Evolutionary conservation across 371 early-diverging fungal genomes (phyloP), one percentile per base, ranked within the genome.

Genomic region (Mortierella polycephala): DNA sequence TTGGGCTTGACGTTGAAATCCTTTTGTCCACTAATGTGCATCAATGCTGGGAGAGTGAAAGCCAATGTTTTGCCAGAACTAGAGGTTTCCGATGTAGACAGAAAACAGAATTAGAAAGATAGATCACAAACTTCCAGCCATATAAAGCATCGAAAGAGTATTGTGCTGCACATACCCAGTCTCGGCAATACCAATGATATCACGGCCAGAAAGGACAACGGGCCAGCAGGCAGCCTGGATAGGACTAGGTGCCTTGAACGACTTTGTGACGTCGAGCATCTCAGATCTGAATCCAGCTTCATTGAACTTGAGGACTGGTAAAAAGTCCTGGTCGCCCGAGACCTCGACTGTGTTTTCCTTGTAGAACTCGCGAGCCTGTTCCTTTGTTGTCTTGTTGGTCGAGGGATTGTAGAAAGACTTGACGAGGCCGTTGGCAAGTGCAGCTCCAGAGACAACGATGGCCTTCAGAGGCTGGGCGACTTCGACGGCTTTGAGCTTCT

Each of bases 171-270:
- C 63, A 50, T 90, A 91, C 79, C 95, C 96, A 64, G 95, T 96
- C 64, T 93, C 93, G 18, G 95, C 95, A 73, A 94, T 91, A 81
- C 92, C 92, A 14, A 95, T 81, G 53, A 96, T 77, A 81, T 94
- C 91, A 60, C 91, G 87, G 39, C 91, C 92, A 54, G 89, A 85
- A 39, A 93, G 82, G 39, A 91, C 83, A 57, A 90, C 83, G 41
- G 94, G 93, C 93, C 94, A 93, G 80, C 96, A 98, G 57, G 96
- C 94, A 10, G 96, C 93, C 86, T 99, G 99, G 67, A 99, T 99
- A 6, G 98, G 93, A 6, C 99, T 99, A 5, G 99, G 99, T 18
- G 86, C 85, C 21, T 88, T 82, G 83, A 97, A 99, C 23, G 92
- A 91, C 81, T 89, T 85, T 79, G 98, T 93, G 40, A 92, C 90